Percentiles rank a stretch among this genome's conserved stretches.
phyloP scores from a whole-genome alignment of 2,329 filamentous ascomycete species.

The Trichoderma pleuroti region DNA sequence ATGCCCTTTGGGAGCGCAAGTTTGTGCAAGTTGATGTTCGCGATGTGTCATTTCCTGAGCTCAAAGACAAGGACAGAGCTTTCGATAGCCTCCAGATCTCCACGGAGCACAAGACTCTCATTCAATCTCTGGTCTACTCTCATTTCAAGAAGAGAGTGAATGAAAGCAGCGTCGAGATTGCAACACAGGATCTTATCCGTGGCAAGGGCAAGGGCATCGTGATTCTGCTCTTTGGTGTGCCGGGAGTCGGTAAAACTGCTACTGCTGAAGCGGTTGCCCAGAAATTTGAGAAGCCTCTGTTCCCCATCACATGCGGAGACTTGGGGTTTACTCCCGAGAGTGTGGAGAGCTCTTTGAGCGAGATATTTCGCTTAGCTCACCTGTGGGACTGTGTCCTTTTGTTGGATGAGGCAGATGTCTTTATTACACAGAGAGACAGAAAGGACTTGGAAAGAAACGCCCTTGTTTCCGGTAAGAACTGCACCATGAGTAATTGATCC shows the following conservation, averaged over 20 bases:
- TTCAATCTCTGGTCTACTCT: constrained; percentile 14
- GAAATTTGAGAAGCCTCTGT: constrained; percentile 25
- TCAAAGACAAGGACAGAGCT: constrained; percentile 36
- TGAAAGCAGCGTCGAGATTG: constrained; percentile 11
- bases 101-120: constrained; percentile 9
- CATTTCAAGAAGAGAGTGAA: constrained; percentile 15
- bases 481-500: neutral
- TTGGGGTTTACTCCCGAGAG: constrained; percentile 28
- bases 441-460: constrained; percentile 29
- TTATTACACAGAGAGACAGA: constrained; percentile 26
- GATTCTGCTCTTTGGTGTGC: constrained; percentile 32
- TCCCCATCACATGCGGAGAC: constrained; percentile 28
- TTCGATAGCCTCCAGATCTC: constrained; percentile 10
- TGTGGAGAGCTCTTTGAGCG: constrained; percentile 34
- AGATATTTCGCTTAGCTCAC: constrained; percentile 26
- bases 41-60: constrained; percentile 33
- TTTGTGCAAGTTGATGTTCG: constrained; percentile 39
- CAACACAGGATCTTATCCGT: constrained; percentile 39
- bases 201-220: constrained; percentile 35
- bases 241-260: constrained; percentile 34
- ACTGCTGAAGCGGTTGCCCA: constrained; percentile 29
- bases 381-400: constrained; percentile 29
- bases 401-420: constrained; percentile 30
- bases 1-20: constrained; percentile 39
- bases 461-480: constrained; percentile 30